These are phyloP conservation scores for Filobasidium floriforme DNA, from an alignment of 768 basidiomycete species.

Conservation along the genomic window DNA sequence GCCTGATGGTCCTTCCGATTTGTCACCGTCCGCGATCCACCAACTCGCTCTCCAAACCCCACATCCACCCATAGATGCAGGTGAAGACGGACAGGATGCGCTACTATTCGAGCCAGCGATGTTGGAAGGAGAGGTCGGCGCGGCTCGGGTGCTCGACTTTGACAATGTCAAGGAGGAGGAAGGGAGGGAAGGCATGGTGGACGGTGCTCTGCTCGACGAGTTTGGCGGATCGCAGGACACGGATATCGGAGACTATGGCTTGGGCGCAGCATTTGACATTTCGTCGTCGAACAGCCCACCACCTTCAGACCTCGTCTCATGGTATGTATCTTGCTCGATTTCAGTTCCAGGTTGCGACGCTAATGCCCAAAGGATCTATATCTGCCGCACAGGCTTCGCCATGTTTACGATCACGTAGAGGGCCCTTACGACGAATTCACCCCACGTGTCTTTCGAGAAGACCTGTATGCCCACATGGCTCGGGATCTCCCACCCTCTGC, in stretches of 20 bases:
- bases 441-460: conserved; percentile 13
- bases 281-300: not conserved
- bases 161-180: not conserved
- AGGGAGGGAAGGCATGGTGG: not conserved
- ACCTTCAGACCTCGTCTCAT: conserved; percentile 4
- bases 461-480: conserved; percentile 21
- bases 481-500: conserved; percentile 18
- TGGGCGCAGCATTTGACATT: not conserved
- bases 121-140: not conserved
- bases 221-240: conserved; percentile 2
- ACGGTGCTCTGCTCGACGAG: not conserved
- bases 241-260: not conserved
- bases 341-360: not conserved
- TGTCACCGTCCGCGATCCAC: not conserved
- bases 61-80: not conserved
- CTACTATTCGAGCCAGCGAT: not conserved
- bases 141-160: not conserved
- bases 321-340: not conserved
- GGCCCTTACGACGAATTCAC: conserved; percentile 10
- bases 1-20: not conserved
- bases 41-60: conserved; percentile 1
- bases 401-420: conserved; percentile 10
- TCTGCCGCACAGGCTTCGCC: not conserved
- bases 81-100: not conserved
- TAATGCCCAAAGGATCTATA: not conserved